Conservation (phyloP, 2,329 filamentous ascomycete genomes). For the Dothistroma septosporum region DNA sequence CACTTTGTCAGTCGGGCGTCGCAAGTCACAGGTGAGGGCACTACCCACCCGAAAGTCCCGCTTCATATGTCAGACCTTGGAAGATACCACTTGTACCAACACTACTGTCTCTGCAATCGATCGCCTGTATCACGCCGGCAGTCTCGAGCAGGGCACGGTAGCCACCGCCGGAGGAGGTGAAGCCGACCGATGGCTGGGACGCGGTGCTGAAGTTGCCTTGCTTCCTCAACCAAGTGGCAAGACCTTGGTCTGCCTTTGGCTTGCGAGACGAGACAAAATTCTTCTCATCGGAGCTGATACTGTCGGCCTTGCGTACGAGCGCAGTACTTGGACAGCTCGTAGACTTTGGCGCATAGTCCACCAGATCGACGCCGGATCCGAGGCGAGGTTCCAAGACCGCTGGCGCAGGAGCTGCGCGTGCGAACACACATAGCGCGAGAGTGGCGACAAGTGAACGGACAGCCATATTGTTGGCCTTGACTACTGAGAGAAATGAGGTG, state of each 20-base stretch:
- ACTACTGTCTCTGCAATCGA: constrained; percentile 43
- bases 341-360: constrained; percentile 31
- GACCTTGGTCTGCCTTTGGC: constrained; percentile 36
- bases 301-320: constrained; percentile 38
- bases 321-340: constrained; percentile 38
- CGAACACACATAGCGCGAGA: neutral
- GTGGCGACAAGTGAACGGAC: constrained; percentile 1
- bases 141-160: constrained; percentile 40
- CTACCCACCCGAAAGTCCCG: constrained; percentile 39
- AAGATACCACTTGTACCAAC: constrained; percentile 41
- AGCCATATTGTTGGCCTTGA: constrained; percentile 2
- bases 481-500: neutral
- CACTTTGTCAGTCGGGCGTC: constrained; percentile 17
- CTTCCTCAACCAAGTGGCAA: constrained; percentile 40
- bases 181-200: constrained; percentile 40
- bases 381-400: constrained; percentile 8
- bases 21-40: neutral
- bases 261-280: constrained; percentile 40
- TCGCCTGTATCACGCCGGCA: constrained; percentile 42
- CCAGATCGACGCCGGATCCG: constrained; percentile 6
- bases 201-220: constrained; percentile 36
- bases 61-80: constrained; percentile 46
- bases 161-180: constrained; percentile 44
- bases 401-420: neutral
- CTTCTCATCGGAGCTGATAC: constrained; percentile 37